Percentiles rank a stretch among this genome's conserved stretches.
phyloP scores from a whole-genome alignment of 345 rosid genomes.

The Pugionium cornutum region DNA sequence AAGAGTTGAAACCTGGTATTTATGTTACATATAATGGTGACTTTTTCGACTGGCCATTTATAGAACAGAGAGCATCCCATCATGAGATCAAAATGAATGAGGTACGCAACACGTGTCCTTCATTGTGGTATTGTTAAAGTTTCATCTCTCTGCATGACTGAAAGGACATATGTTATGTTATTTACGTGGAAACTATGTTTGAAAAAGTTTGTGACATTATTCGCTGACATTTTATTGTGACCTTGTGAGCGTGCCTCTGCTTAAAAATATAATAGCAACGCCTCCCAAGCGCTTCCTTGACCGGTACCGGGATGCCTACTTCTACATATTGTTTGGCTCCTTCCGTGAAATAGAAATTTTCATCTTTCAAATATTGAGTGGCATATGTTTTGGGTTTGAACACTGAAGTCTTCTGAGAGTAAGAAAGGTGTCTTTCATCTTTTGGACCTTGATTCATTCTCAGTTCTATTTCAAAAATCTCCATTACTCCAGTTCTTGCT shows the following conservation, averaged over 20 bases:
- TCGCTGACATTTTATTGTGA: constrained; percentile 10
- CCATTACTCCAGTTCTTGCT: background rate
- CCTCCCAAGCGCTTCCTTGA: constrained; percentile 17
- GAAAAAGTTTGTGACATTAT: constrained; percentile 10
- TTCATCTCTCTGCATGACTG: constrained; percentile 8
- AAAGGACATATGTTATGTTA: constrained; percentile 19
- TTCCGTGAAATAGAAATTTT: constrained; percentile 6
- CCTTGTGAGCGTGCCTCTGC: constrained; percentile 24
- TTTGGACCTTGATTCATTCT: constrained; percentile 19
- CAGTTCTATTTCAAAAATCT: constrained; percentile 3
- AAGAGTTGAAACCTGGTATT: constrained; percentile 88
- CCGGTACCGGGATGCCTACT: constrained; percentile 12
- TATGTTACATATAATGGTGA: constrained; percentile 97
- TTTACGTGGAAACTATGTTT: constrained; percentile 16
- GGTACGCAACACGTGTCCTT: constrained; percentile 47
- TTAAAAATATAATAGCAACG: constrained; percentile 7
- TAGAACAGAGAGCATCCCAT: constrained; percentile 90
- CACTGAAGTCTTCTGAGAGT: constrained; percentile 23
- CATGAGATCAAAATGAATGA: constrained; percentile 83
- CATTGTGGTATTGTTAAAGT: background rate
- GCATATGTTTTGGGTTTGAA: constrained; percentile 21
- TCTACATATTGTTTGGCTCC: constrained; percentile 13
- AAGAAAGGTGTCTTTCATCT: constrained; percentile 18
- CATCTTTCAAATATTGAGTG: constrained; percentile 26
- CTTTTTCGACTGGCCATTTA: constrained; percentile 95